Percentiles rank a stretch among this genome's conserved stretches.
These are phyloP conservation scores for Letharia columbiana DNA, from an alignment of 495 filamentous ascomycete species.

Conservation along the genomic window DNA sequence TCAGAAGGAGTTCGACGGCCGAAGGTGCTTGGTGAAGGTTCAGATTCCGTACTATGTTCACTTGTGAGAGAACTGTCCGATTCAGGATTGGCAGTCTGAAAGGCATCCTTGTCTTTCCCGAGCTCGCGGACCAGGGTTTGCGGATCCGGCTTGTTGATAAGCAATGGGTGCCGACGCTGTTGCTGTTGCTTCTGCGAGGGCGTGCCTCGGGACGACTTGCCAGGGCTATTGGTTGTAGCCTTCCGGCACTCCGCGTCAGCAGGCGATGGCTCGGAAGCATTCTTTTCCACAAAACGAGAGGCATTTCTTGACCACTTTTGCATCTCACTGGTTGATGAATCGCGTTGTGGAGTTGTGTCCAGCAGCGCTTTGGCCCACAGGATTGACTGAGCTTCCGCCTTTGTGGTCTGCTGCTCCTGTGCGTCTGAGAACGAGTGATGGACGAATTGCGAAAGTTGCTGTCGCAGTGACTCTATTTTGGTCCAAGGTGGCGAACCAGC, in stretches of 20 bases:
- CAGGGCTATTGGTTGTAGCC: neutral
- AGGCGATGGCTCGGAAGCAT: neutral
- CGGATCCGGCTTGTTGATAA: neutral
- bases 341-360: neutral
- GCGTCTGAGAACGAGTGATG: neutral
- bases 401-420: neutral
- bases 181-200: neutral
- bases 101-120: neutral
- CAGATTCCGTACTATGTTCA: neutral
- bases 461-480: neutral
- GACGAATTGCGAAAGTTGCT: neutral
- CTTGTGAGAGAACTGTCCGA: neutral
- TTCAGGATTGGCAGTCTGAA: neutral
- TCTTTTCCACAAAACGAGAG: neutral
- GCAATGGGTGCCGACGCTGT: neutral
- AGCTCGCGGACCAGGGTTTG: neutral
- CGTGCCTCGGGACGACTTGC: neutral
- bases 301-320: neutral
- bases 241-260: neutral
- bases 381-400: neutral
- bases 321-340: neutral
- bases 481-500: slow-evolving; percentile 1
- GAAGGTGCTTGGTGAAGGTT: neutral
- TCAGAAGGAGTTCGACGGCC: neutral
- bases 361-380: neutral